Conservation (phyloP, 2,329 filamentous ascomycete species). For the Pseudocercospora ulei region DNA sequence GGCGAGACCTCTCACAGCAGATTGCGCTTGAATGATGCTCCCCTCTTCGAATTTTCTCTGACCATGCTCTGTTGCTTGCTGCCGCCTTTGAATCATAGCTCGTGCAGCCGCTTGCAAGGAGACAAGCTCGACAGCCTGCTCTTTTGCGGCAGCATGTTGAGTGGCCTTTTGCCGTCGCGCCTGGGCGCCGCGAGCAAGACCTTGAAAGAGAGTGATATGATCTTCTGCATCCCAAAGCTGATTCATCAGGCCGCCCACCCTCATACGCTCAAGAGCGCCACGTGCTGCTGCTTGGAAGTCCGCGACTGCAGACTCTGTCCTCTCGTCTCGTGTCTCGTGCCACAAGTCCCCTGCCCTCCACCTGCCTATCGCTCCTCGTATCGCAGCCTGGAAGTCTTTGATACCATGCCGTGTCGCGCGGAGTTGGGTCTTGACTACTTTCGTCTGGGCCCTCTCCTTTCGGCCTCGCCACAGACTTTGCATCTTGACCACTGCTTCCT, state of each 20-base stretch:
- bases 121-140: conserved; percentile 52
- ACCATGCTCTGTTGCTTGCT: conserved; percentile 28
- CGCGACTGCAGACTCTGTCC: conserved; percentile 32
- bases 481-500: conserved; percentile 59
- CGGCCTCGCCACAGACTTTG: conserved; percentile 71
- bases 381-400: conserved; percentile 37
- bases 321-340: conserved; percentile 31
- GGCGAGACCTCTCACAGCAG: conserved; percentile 37
- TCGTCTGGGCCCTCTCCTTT: conserved; percentile 43
- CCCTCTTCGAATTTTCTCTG: conserved; percentile 26
- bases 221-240: conserved; percentile 77
- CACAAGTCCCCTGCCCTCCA: conserved; percentile 46
- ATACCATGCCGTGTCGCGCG: conserved; percentile 41
- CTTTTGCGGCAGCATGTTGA: conserved; percentile 44
- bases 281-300: conserved; percentile 42
- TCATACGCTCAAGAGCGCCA: conserved; percentile 67
- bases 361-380: conserved; percentile 47
- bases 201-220: conserved; percentile 67
- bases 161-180: conserved; percentile 50
- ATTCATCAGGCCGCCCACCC: conserved; percentile 74
- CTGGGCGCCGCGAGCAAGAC: conserved; percentile 49
- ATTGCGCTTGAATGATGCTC: conserved; percentile 34
- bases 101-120: conserved; percentile 49
- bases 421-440: conserved; percentile 42
- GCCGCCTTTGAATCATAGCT: conserved; percentile 54